phyloP scores from a whole-genome alignment of 164 flowering plant species.

The Dillenia suffruticosa region DNA sequence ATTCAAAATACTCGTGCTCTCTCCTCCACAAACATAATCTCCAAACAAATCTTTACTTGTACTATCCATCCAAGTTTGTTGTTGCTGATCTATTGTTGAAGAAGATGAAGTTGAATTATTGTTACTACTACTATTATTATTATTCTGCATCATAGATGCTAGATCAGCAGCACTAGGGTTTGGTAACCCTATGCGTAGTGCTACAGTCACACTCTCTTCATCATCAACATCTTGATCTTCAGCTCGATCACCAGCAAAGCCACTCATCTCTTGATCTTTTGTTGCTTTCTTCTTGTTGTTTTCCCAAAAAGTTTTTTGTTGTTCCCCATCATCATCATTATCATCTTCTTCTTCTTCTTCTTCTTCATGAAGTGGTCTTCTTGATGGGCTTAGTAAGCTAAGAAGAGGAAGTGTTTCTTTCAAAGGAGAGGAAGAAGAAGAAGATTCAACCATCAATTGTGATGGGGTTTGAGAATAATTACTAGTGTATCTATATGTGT shows the following conservation, averaged over 20 bases:
- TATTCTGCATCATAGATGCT: conserved; percentile 7
- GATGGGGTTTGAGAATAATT: conserved; percentile 22
- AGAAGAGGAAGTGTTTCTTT: conserved; percentile 52
- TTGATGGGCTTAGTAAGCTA: conserved; percentile 26
- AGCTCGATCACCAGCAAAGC: not conserved
- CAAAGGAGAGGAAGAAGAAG: conserved; percentile 40
- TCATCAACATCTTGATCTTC: conserved; percentile 21
- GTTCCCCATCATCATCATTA: conserved; percentile 7
- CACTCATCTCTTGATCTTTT: too few species aligned
- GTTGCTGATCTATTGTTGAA: too few species aligned
- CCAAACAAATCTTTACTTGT: too few species aligned
- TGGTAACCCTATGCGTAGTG: conserved; percentile 58
- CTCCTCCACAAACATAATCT: too few species aligned
- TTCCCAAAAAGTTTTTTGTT: conserved; percentile 14
- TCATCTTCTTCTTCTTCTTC: too few species aligned
- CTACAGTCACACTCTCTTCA: conserved; percentile 36
- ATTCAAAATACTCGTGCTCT: conserved; percentile 2
- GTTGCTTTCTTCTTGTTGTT: conserved; percentile 5
- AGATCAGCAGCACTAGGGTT: conserved; percentile 55
- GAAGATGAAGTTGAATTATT: too few species aligned
- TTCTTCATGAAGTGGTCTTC: not conserved
- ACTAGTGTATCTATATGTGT: not conserved
- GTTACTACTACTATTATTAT: conserved; percentile 10
- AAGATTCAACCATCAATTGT: not conserved
- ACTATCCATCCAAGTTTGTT: too few species aligned